Evolutionary conservation across 306 rosid species (phyloP).

Genomic region (Corylus avellana): DNA sequence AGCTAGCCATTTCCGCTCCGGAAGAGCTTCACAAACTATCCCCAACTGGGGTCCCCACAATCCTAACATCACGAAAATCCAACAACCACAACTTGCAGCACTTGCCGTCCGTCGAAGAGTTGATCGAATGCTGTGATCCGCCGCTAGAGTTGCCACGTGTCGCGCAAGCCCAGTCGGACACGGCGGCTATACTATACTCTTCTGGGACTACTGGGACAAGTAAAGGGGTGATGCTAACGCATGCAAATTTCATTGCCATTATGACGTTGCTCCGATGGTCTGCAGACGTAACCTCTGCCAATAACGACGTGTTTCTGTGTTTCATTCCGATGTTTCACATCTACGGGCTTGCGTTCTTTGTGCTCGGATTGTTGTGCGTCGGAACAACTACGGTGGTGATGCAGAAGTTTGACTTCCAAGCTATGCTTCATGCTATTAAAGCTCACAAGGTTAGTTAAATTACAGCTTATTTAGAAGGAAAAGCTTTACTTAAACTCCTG

Average conservation of each 20-base stretch:
- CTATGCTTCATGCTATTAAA: constrained; percentile 62
- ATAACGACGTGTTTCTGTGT: constrained; percentile 66
- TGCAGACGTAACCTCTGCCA: constrained; percentile 41
- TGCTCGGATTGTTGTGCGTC: constrained; percentile 55
- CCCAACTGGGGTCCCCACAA: constrained; percentile 59
- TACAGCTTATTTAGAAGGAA: too few relatives aligned
- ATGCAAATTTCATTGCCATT: constrained; percentile 60
- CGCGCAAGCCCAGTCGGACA: constrained; percentile 56
- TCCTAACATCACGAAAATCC: constrained; percentile 44
- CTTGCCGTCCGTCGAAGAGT: constrained; percentile 57
- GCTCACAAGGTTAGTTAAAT: constrained; percentile 27
- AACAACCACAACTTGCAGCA: not conserved
- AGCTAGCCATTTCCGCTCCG: constrained; percentile 66
- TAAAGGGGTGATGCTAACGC: constrained; percentile 85
- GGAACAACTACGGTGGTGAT: constrained; percentile 65
- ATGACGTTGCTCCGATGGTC: constrained; percentile 55
- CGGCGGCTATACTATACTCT: constrained; percentile 86
- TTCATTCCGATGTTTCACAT: constrained; percentile 91
- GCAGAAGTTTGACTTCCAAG: constrained; percentile 57
- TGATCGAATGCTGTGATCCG: constrained; percentile 57
- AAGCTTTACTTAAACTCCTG: too few relatives aligned
- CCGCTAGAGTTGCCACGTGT: constrained; percentile 40
- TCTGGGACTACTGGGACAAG: constrained; percentile 90
- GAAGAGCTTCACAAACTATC: constrained; percentile 65
- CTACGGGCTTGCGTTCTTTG: constrained; percentile 77